Percentiles rank a stretch among this genome's conserved stretches.
phyloP scores from a whole-genome alignment of 768 basidiomycete genomes.

The Boletus barrowsii region DNA sequence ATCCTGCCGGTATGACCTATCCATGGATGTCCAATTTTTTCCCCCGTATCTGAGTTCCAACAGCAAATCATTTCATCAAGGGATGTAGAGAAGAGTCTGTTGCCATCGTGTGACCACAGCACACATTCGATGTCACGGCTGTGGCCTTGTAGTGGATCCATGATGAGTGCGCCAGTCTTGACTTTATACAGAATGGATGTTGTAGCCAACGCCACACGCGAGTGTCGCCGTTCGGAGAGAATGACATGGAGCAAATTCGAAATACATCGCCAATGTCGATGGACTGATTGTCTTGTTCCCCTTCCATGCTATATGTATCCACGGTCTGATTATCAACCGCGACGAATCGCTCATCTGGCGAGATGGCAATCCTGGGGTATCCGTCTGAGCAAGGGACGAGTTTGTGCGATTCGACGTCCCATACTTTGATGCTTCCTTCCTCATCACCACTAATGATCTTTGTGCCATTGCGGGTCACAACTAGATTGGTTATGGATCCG shows the following conservation, averaged over 20 bases:
- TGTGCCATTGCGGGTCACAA: not conserved
- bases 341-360: not conserved
- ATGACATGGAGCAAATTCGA: too few relatives aligned
- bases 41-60: too few relatives aligned
- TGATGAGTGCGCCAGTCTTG: conserved; percentile 66
- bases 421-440: not conserved
- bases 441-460: not conserved
- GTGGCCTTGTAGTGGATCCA: too few relatives aligned
- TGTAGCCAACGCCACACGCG: too few relatives aligned
- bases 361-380: not conserved
- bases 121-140: too few relatives aligned
- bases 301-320: not conserved
- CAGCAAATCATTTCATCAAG: too few relatives aligned
- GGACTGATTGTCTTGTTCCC: not conserved
- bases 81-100: too few relatives aligned
- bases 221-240: too few relatives aligned
- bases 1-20: too few relatives aligned
- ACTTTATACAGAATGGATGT: too few relatives aligned
- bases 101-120: too few relatives aligned
- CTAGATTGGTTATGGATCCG: accelerated
- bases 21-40: too few relatives aligned
- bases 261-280: not conserved
- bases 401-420: not conserved
- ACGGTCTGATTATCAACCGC: accelerated
- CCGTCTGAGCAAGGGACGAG: accelerated